A percentile compares a stretch with the other conserved stretches of the same genome.
Conservation (phyloP, 2,329 filamentous ascomycete genomes). For the Penicillium sp. region DNA sequence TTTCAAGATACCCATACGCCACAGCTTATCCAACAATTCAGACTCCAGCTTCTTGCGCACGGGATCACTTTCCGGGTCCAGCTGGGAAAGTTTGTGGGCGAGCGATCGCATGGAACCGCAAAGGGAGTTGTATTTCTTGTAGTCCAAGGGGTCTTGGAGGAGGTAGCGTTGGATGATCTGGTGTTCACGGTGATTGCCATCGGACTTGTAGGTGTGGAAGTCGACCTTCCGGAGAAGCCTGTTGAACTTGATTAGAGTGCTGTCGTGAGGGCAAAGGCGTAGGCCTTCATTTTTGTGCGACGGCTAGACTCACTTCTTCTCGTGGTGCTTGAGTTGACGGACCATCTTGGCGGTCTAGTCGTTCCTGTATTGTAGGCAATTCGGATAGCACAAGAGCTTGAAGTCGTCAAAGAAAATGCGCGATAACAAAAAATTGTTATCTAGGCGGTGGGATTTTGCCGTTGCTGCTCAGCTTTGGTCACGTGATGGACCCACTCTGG, state of each 20-base stretch:
- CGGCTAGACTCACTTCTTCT: slow-evolving; percentile 66
- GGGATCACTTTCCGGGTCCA: slow-evolving; percentile 74
- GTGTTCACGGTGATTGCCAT: slow-evolving; percentile 82
- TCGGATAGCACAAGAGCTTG: slow-evolving; percentile 1
- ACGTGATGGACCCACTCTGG: slow-evolving; percentile 1
- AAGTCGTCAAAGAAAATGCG: slow-evolving; percentile 8
- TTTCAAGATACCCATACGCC: slow-evolving; percentile 84
- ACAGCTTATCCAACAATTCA: slow-evolving; percentile 84
- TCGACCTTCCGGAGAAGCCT: slow-evolving; percentile 83
- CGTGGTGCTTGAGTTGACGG: slow-evolving; percentile 93
- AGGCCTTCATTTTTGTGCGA: background rate
- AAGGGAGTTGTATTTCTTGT: slow-evolving; percentile 66
- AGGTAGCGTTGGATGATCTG: slow-evolving; percentile 80
- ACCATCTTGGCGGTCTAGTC: slow-evolving; percentile 64
- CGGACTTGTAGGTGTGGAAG: slow-evolving; percentile 90
- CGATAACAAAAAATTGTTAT: slow-evolving; percentile 28
- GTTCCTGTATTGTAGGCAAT: background rate
- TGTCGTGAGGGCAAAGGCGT: background rate
- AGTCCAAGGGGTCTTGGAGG: slow-evolving; percentile 86
- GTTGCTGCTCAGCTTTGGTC: background rate
- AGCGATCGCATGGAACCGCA: slow-evolving; percentile 84
- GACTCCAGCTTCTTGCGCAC: slow-evolving; percentile 82
- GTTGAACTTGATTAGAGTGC: slow-evolving; percentile 3
- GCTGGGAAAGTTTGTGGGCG: slow-evolving; percentile 80
- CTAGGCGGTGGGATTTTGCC: slow-evolving; percentile 23